Evolutionary conservation across 352 stramenopile genomes (phyloP).

Genomic region (Saprolegnia diclina): DNA sequence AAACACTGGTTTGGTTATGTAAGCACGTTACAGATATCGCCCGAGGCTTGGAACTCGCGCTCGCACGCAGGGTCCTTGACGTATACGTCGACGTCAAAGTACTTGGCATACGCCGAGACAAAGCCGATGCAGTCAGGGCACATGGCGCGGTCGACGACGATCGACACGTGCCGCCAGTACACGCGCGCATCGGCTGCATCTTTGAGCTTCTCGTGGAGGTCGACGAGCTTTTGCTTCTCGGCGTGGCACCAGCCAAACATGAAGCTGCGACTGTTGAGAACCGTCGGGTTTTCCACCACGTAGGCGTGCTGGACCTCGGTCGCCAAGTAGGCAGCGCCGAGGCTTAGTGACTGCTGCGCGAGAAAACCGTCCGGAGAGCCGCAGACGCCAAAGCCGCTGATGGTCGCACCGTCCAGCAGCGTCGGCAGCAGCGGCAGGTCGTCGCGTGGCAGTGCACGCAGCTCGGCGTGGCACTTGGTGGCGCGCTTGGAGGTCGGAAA

Average conservation of each 20-base stretch:
- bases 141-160: slow-evolving; percentile 70
- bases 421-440: slow-evolving; percentile 30
- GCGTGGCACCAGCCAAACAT: slow-evolving; percentile 84
- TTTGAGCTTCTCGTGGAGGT: slow-evolving; percentile 60
- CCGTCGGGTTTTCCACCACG: slow-evolving; percentile 47
- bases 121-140: slow-evolving; percentile 73
- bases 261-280: slow-evolving; percentile 78
- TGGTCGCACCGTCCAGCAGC: slow-evolving; percentile 40
- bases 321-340: slow-evolving; percentile 48
- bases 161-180: slow-evolving; percentile 47
- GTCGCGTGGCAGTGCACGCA: background rate
- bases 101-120: slow-evolving; percentile 37
- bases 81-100: slow-evolving; percentile 37
- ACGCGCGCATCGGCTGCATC: background rate
- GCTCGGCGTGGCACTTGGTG: slow-evolving; percentile 13
- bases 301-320: slow-evolving; percentile 64
- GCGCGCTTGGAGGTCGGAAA: slow-evolving; percentile 25
- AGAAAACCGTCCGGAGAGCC: slow-evolving; percentile 55
- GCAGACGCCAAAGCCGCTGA: slow-evolving; percentile 70
- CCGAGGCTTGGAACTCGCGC: slow-evolving; percentile 38
- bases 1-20: background rate
- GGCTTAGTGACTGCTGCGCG: slow-evolving; percentile 54
- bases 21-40: background rate
- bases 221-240: slow-evolving; percentile 79
- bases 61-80: slow-evolving; percentile 45